phyloP scores from a whole-genome alignment of 2,329 filamentous ascomycete species.

The Paecilomyces variotii region DNA sequence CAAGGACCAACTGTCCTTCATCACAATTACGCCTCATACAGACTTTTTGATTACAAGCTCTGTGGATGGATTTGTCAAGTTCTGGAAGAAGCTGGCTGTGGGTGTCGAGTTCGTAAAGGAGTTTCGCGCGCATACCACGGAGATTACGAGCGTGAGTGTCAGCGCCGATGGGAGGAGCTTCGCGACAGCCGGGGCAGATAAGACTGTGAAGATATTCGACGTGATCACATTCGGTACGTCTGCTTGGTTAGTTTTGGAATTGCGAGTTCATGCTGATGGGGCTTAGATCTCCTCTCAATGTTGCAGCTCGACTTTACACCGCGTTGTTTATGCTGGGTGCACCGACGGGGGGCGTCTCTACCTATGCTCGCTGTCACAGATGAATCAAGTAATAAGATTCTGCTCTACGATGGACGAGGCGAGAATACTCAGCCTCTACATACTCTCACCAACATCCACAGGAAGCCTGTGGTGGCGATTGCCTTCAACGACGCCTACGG shows the following conservation, averaged over 20 bases:
- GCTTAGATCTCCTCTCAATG: slow-evolving; percentile 67
- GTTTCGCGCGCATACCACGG: slow-evolving; percentile 81
- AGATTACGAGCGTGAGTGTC: slow-evolving; percentile 74
- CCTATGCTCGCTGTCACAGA: slow-evolving; percentile 80
- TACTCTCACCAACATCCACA: slow-evolving; percentile 70
- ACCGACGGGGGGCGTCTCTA: slow-evolving; percentile 76
- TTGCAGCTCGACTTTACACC: slow-evolving; percentile 68
- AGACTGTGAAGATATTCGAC: slow-evolving; percentile 49
- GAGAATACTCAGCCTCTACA: slow-evolving; percentile 70
- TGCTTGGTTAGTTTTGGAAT: slow-evolving; percentile 3
- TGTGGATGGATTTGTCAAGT: slow-evolving; percentile 92
- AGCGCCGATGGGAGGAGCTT: slow-evolving; percentile 90
- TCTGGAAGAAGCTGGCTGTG: slow-evolving; percentile 92
- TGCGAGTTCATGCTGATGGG: slow-evolving; percentile 6
- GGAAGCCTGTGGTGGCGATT: slow-evolving; percentile 73
- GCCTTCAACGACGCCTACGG: slow-evolving; percentile 82
- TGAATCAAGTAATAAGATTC: slow-evolving; percentile 61
- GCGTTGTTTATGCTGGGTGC: slow-evolving; percentile 83
- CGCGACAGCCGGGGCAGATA: slow-evolving; percentile 65
- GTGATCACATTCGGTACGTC: slow-evolving; percentile 65
- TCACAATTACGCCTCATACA: slow-evolving; percentile 79
- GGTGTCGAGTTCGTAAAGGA: slow-evolving; percentile 98
- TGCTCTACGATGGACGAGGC: slow-evolving; percentile 82
- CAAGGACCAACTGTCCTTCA: slow-evolving; percentile 84
- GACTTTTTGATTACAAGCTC: slow-evolving; percentile 96